Conservation (phyloP, 1,139 yeast genomes). For the Geotrichum reessii region DNA sequence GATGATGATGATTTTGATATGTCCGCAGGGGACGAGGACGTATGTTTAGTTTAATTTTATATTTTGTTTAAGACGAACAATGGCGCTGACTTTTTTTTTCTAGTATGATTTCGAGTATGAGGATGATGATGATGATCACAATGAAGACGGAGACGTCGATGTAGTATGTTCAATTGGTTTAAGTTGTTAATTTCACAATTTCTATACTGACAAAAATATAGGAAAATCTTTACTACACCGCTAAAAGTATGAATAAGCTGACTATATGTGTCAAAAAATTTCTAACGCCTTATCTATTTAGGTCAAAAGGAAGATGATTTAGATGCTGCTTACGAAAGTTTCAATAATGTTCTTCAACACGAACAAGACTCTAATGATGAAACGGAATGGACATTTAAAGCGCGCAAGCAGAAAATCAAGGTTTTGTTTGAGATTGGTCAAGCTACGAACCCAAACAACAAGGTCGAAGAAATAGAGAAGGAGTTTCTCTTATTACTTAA, state of each 20-base stretch:
- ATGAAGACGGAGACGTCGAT: conserved; percentile 33
- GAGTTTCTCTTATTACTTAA: conserved; percentile 34
- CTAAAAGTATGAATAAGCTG: conserved; percentile 38
- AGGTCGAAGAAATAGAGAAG: conserved; percentile 36
- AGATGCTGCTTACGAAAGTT: conserved; percentile 43
- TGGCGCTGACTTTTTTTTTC: conserved; percentile 20
- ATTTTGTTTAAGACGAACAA: conserved; percentile 16
- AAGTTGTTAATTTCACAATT: neutral
- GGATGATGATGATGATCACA: conserved; percentile 44
- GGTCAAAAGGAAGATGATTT: conserved; percentile 57
- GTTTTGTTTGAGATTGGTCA: conserved; percentile 39
- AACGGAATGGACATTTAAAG: conserved; percentile 44
- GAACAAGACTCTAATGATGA: conserved; percentile 27
- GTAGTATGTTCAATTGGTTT: conserved; percentile 21
- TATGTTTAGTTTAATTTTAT: conserved; percentile 20
- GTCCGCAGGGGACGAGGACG: conserved; percentile 49
- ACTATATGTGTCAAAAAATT: neutral
- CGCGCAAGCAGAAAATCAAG: conserved; percentile 63
- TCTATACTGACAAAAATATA: too few species aligned
- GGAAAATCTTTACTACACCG: conserved; percentile 56
- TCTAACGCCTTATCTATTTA: conserved; percentile 3
- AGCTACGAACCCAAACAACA: conserved; percentile 20
- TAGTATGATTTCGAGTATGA: conserved; percentile 62
- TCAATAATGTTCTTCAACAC: conserved; percentile 37
- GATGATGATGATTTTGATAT: conserved; percentile 51